Evolutionary conservation across 148 eudicot species (phyloP), one percentile per base, ranked within the genome.

Genomic region (Silene conica): DNA sequence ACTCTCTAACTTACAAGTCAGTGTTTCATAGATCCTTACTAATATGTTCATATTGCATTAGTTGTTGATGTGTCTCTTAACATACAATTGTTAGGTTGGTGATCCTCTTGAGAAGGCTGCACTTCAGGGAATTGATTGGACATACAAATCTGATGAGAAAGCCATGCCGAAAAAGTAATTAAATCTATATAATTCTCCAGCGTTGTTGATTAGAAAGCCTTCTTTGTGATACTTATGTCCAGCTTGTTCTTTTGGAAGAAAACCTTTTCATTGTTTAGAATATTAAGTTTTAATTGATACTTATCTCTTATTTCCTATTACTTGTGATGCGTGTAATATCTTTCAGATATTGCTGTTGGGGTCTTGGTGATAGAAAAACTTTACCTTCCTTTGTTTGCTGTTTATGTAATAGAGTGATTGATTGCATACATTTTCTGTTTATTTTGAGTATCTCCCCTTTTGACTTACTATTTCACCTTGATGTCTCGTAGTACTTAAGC

Each of bases 21-120:
- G 7, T 67, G 63, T 62, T 8, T 18, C 21, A 18, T 16, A 13
- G 14, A 15, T 50, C 55, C 16, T 13, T 50, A 50, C 16, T 50
- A 48, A 14, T 50, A 13, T 55, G 43, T 5, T 50, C 21, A 31
- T 52, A 62, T 11, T 67, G 19, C 19, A 3, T 58, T 28, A 48
- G 50, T 34, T 19, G 31, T 26, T 16, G 28, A 22, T 41, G 11
- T 69, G 10, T 75, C 18, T 28, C 31, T 26, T 48, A 26, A 31
- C 71, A 74, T 34, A 34, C 22, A 45, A 68, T 21, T 61, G 71
- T 52, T 78, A 95, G 98, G 98, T 95, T 72, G 98, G 98, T 69
- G 98, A 95, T 87, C 98, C 98, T 80, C 93, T 95, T 76, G 98
- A 95, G 80, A 95, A 95, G 85, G 98, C 98, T 82, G 97, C 98